Conservation (phyloP, 2,329 filamentous ascomycete genomes). For the Penicillium griseofulvum region DNA sequence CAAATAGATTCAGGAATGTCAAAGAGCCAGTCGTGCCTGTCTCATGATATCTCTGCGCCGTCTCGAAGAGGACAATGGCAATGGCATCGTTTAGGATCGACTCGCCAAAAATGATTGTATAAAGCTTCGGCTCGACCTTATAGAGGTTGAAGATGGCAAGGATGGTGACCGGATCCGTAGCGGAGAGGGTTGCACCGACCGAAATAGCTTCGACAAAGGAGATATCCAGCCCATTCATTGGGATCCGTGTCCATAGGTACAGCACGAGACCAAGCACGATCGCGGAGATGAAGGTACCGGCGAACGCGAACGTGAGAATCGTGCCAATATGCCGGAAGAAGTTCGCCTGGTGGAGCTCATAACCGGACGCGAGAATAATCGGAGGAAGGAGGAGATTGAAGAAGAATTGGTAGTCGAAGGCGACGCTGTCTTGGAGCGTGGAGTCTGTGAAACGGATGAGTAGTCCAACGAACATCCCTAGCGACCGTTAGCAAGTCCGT, state of each 20-base stretch:
- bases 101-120: conserved; percentile 98
- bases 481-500: conserved; percentile 9
- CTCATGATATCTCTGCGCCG: conserved; percentile 86
- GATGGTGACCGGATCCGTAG: conserved; percentile 96
- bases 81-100: conserved; percentile 98
- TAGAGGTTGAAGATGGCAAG: conserved; percentile 98
- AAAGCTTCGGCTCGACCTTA: conserved; percentile 97
- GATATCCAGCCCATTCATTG: conserved; percentile 80
- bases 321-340: conserved; percentile 98
- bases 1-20: conserved; percentile 78
- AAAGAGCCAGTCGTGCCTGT: conserved; percentile 62
- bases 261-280: conserved; percentile 88
- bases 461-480: conserved; percentile 93
- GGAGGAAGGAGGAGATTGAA: conserved; percentile 98
- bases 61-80: conserved; percentile 97
- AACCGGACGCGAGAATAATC: conserved; percentile 95
- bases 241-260: conserved; percentile 83
- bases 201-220: conserved; percentile 94
- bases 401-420: conserved; percentile 99
- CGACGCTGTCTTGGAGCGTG: conserved; percentile 84
- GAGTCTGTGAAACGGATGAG: conserved; percentile 79
- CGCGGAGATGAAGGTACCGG: conserved; percentile 93
- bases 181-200: conserved; percentile 91
- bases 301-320: conserved; percentile 96
- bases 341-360: conserved; percentile 96